Base-by-base conservation (phyloP, 169 alveolate species). In the Cyclospora cayetanensis region DNA sequence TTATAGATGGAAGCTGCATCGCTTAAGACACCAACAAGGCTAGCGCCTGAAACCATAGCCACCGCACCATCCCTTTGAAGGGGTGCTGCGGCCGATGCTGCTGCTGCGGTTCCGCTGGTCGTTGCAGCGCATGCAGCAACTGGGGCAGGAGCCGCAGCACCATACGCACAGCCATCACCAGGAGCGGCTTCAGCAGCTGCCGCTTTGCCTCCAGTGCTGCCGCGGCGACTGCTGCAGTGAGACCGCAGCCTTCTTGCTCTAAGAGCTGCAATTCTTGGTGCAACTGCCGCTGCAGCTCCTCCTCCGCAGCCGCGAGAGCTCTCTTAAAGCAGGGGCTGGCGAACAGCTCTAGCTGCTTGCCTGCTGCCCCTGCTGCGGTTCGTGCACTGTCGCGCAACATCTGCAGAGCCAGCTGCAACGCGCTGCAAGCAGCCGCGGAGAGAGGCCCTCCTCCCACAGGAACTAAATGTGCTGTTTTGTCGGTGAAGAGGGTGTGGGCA, bases 81-180 rank as follows among this genome's bases (percentile, higher is more conserved):
- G 41, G 7, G 41, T 25, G n/a, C 77, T 34, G 41, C 41, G 7
- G 42, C 77, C 31, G 35, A 37, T 65, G 77, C 77, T 65, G 77
- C 77, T 20, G 77, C 77, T 65, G 77, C 77, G 25, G 77, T 42
- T 65, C n/a, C n/a, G n/a, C n/a, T n/a, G n/a, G n/a, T n/a, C n/a
- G 77, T 42, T 27, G 31, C 77, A n/a, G 77, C 41, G 25, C 43
- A 37, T 5, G 77, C 77, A 25, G 43, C 41, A n/a, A 34, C 77
- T 65, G 77, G n/a, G 34, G 77, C 41, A 65, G 77, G 18, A 9
- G 18, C 35, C 70, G 70, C 70, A 15, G 70, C 70, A 15, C 35
- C 70, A 55, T 22, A 29, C 70, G 70, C 29, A 15, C 35, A 4
- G 4, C 35, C 70, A 46, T 7, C 55, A 46, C 35, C 70, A 55